A percentile compares a stretch with the other conserved stretches of the same genome.
Conservation (phyloP, 306 rosid genomes). For the Medicago ruthenica region DNA sequence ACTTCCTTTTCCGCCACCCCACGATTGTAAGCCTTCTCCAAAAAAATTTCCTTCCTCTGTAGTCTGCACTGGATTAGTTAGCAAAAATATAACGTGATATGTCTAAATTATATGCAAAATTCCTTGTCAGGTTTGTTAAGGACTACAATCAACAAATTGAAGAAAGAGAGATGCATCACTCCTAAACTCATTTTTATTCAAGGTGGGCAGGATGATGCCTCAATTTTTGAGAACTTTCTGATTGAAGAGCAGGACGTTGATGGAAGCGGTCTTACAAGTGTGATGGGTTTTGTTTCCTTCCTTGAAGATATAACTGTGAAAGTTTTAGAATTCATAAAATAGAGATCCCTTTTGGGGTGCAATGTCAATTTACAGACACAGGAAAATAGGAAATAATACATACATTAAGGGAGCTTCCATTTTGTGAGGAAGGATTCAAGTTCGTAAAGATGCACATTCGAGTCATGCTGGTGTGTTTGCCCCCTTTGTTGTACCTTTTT, state of each 20-base stretch:
- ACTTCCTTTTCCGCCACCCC: constrained; percentile 95
- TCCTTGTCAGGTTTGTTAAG: constrained; percentile 75
- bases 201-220: constrained; percentile 93
- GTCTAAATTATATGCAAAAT: constrained; percentile 42
- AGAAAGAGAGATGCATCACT: constrained; percentile 91
- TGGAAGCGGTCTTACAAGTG: constrained; percentile 85
- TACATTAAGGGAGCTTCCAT: constrained; percentile 40
- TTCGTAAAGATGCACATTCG: constrained; percentile 23
- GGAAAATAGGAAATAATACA: constrained; percentile 40
- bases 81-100: constrained; percentile 19
- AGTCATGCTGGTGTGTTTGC: too few species aligned
- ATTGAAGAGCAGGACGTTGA: constrained; percentile 96
- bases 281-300: constrained; percentile 86
- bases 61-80: constrained; percentile 20
- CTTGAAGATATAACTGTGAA: constrained; percentile 72
- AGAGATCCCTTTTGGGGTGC: constrained; percentile 45
- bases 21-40: constrained; percentile 72
- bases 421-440: constrained; percentile 39
- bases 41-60: background rate
- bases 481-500: too few species aligned
- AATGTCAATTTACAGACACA: constrained; percentile 35
- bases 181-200: constrained; percentile 85
- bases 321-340: constrained; percentile 78
- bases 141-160: constrained; percentile 72
- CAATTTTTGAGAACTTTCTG: constrained; percentile 83